Percentiles rank a stretch among this genome's conserved stretches.
phyloP scores from a whole-genome alignment of 192 early-diverging fungal genomes.

The Rhizoclosmatium globosum region DNA sequence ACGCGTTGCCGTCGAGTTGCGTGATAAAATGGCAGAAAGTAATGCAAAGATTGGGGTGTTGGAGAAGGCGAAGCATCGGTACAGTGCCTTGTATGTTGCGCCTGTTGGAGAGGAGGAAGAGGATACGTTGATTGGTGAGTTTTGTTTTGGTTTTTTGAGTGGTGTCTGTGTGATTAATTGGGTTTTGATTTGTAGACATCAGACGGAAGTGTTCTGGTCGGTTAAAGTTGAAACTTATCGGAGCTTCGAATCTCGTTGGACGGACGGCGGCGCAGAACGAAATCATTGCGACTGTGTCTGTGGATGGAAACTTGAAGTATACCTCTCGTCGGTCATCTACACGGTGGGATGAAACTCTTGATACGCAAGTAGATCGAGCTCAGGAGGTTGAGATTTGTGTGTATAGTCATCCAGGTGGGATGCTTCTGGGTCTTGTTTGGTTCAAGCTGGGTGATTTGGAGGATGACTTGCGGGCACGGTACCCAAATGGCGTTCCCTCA shows the following conservation, averaged over 20 bases:
- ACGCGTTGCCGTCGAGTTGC: slow-evolving; percentile 40
- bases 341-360: slow-evolving; percentile 83
- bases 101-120: slow-evolving; percentile 69
- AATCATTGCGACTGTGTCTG: slow-evolving; percentile 79
- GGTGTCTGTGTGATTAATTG: not conserved
- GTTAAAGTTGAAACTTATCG: slow-evolving; percentile 48
- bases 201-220: slow-evolving; percentile 49
- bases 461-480: slow-evolving; percentile 73
- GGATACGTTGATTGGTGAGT: slow-evolving; percentile 22
- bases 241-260: slow-evolving; percentile 57
- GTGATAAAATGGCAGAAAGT: slow-evolving; percentile 50
- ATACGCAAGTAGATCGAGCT: slow-evolving; percentile 90
- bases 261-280: slow-evolving; percentile 66
- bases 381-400: slow-evolving; percentile 92
- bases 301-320: slow-evolving; percentile 76
- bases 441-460: slow-evolving; percentile 90
- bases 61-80: slow-evolving; percentile 75
- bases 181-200: slow-evolving; percentile 36
- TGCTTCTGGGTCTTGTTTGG: slow-evolving; percentile 87
- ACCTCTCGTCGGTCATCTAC: slow-evolving; percentile 73
- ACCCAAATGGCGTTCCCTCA: slow-evolving; percentile 36
- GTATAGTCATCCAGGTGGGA: slow-evolving; percentile 63
- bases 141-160: not conserved
- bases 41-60: slow-evolving; percentile 52
- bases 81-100: slow-evolving; percentile 86